Conservation (phyloP, 139 green algal genomes). For the Astrephomene gubernaculifera region DNA sequence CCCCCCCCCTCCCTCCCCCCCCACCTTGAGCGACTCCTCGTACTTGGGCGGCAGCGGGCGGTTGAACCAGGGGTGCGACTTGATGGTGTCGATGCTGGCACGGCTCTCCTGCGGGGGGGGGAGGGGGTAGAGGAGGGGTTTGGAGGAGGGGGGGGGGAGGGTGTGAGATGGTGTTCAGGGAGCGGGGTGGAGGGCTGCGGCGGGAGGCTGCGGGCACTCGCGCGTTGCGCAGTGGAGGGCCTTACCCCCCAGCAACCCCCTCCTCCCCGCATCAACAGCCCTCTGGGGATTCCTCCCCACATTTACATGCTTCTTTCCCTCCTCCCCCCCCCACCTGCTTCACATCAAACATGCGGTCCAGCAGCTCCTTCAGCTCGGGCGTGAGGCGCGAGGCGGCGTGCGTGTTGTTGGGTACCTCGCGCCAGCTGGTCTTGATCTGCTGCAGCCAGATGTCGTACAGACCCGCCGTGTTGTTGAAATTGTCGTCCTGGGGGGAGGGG, state of each 20-base stretch:
- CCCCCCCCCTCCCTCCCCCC: neutral
- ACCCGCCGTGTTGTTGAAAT: constrained; percentile 72
- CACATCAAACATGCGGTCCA: constrained; percentile 75
- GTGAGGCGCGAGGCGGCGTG: constrained; percentile 46
- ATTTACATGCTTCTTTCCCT: no score
- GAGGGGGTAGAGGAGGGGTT: neutral
- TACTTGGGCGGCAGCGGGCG: constrained; percentile 37
- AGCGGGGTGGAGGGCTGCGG: neutral
- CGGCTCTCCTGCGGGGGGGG: constrained; percentile 53
- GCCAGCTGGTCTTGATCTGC: constrained; percentile 77
- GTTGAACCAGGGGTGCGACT: constrained; percentile 67
- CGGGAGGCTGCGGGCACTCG: neutral
- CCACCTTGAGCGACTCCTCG: constrained; percentile 11
- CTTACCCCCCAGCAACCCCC: no score
- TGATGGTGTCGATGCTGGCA: constrained; percentile 62
- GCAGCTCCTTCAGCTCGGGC: constrained; percentile 63
- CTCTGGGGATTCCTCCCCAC: no score
- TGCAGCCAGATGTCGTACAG: constrained; percentile 67
- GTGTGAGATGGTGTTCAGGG: neutral
- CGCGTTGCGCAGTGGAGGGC: no score
- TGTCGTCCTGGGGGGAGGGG: constrained; percentile 62
- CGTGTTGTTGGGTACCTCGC: constrained; percentile 60
- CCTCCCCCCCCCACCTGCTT: constrained; percentile 67
- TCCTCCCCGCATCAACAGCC: no score
- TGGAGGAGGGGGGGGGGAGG: neutral